phyloP scores from a whole-genome alignment of 1,139 yeast genomes.

The Scheffersomyces stambukii region DNA sequence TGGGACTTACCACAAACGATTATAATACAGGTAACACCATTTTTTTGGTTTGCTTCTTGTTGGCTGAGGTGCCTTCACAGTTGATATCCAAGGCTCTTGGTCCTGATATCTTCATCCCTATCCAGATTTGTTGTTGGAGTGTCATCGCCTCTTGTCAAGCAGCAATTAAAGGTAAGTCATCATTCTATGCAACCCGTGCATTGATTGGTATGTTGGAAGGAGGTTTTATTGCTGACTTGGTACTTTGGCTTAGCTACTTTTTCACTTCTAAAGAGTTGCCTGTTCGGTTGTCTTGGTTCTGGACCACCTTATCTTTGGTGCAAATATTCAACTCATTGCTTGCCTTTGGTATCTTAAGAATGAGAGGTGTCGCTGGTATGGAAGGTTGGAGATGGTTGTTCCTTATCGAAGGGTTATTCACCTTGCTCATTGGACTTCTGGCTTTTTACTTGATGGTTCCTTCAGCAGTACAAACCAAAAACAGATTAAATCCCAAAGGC shows the following conservation, averaged over 20 bases:
- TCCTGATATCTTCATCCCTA: conserved; percentile 29
- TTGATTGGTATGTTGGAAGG: conserved; percentile 27
- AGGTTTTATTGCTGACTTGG: conserved; percentile 30
- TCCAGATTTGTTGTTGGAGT: conserved; percentile 31
- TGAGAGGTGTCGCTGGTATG: conserved; percentile 22
- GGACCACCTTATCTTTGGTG: conserved; percentile 14
- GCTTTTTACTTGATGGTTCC: conserved; percentile 59
- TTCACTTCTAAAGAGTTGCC: conserved; percentile 25
- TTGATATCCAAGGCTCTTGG: conserved; percentile 29
- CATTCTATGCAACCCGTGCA: conserved; percentile 24
- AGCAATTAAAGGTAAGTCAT: conserved; percentile 18
- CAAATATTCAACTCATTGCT: conserved; percentile 35
- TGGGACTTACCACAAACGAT: conserved; percentile 25
- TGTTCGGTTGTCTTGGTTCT: conserved; percentile 19
- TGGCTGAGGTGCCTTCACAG: conserved; percentile 33
- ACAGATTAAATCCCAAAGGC: conserved; percentile 48
- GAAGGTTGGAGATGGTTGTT: conserved; percentile 67
- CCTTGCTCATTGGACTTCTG: conserved; percentile 50
- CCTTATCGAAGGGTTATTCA: conserved; percentile 57
- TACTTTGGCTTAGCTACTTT: conserved; percentile 25
- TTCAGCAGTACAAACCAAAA: conserved; percentile 52
- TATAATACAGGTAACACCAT: conserved; percentile 31
- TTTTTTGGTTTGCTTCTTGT: conserved; percentile 22
- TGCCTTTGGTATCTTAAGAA: conserved; percentile 28
- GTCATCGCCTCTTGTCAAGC: conserved; percentile 26